Evolutionary conservation across 495 filamentous ascomycete species (phyloP), one percentile per base, ranked within the genome.

Genomic region (Umbilicaria muhlenbergii): DNA sequence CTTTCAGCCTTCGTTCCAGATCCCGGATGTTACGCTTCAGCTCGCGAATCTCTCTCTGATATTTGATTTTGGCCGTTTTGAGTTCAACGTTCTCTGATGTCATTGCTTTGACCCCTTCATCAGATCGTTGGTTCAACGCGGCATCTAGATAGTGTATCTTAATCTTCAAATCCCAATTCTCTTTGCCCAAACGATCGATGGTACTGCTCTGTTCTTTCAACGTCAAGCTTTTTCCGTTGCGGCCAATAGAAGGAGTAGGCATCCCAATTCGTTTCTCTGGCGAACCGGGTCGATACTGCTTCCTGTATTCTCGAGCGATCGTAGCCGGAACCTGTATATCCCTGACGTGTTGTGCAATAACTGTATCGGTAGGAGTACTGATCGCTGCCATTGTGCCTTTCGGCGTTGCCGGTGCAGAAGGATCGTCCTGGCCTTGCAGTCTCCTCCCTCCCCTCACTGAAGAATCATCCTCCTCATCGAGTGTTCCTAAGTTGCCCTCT

Each of bases 161-260:
- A 47, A 89, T 70, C 60, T 89, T 88, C 19, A 89, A 67, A 55
- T 87, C 84, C 55, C 87, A 89, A 50, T 88, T 88, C 55, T 88
- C 83, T 62, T 98, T 98, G 46, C 83, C 86, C 5, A 96, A 71
- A 21, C 87, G 77, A 57, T 96, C 91, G 47, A 98, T 95, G 17
- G 86, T 94, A 56, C 81, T 91, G 50, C 86, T 93, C 59, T 98
- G 91, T 58, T 96, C 91, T 60, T 96, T 95, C 12, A 98, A 66
- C 0, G 92, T 96, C 65, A 96, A 70, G 49, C 78, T 91, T 52
- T 80, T 85, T 34, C 82, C 84, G 42, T 74, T 74, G 32, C 77
- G 69, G 32, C 73, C 58, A 43, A 67, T 69, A 14, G 63, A 67
- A 11, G 78, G 70, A 6, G 77, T 67, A 34, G 60, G 64, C 18